Evolutionary conservation across 73 alveolate species (phyloP).

Genomic region (Effrenium voratum): DNA sequence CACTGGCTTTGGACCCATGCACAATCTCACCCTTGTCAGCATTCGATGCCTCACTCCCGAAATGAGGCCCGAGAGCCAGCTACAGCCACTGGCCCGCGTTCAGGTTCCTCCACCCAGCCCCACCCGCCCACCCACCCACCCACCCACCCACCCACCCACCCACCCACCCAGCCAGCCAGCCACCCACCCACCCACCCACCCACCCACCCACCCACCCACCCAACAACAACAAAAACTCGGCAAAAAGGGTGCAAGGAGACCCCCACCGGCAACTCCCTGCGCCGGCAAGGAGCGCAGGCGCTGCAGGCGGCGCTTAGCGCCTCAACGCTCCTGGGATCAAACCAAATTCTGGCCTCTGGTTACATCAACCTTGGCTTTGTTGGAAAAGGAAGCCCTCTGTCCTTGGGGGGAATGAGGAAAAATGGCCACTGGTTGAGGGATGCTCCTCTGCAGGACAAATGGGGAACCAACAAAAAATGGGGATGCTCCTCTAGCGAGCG

Average conservation of each 20-base stretch:
- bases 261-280: neutral
- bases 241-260: too few relatives aligned
- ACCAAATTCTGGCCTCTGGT: too few relatives aligned
- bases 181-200: neutral
- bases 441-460: too few relatives aligned
- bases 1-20: too few relatives aligned
- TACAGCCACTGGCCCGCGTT: neutral
- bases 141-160: neutral
- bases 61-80: neutral
- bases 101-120: neutral
- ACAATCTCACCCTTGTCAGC: neutral
- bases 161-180: neutral
- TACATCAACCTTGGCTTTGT: too few relatives aligned
- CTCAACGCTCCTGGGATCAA: too few relatives aligned
- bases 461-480: too few relatives aligned
- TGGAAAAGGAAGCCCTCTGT: too few relatives aligned
- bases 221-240: too few relatives aligned
- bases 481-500: too few relatives aligned
- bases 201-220: neutral
- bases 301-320: constrained; percentile 21
- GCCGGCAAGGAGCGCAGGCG: constrained; percentile 6
- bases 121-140: neutral
- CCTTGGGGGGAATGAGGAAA: too few relatives aligned
- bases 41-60: neutral
- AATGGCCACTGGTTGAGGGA: too few relatives aligned